Conservation (phyloP, 805 yeast genomes). For the Pichia ethanolica region DNA sequence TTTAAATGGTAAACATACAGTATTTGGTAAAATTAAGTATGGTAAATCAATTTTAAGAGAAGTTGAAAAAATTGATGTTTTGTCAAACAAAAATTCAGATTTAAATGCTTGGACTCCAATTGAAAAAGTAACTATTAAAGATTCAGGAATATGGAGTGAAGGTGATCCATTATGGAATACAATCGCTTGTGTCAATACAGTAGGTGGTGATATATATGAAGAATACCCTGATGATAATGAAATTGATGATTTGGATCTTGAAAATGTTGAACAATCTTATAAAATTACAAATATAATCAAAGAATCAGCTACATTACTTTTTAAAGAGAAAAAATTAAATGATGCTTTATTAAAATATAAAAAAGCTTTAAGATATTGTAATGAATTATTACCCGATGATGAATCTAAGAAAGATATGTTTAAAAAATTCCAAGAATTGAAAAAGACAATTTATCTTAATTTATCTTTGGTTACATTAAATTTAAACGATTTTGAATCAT, state of each 20-base stretch:
- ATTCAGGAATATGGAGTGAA: constrained; percentile 59
- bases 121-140: constrained; percentile 40
- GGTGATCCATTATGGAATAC: constrained; percentile 47
- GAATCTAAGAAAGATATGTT: constrained; percentile 52
- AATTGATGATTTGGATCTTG: constrained; percentile 46
- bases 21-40: constrained; percentile 62
- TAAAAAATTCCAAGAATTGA: constrained; percentile 41
- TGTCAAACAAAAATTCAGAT: constrained; percentile 28
- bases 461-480: constrained; percentile 50
- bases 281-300: constrained; percentile 51
- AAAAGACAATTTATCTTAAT: constrained; percentile 47
- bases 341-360: constrained; percentile 57
- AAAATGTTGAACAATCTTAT: constrained; percentile 36
- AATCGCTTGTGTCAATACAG: constrained; percentile 52
- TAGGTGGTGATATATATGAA: constrained; percentile 68
- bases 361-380: constrained; percentile 61
- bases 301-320: constrained; percentile 56
- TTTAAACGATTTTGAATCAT: constrained; percentile 38
- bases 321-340: constrained; percentile 42
- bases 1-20: constrained; percentile 65
- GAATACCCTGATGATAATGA: constrained; percentile 73
- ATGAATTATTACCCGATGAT: constrained; percentile 64
- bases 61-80: constrained; percentile 44
- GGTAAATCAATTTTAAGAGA: constrained; percentile 68
- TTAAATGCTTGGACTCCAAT: constrained; percentile 27